Conservation (phyloP, 2,329 filamentous ascomycete genomes). For the Colletotrichum phormii region DNA sequence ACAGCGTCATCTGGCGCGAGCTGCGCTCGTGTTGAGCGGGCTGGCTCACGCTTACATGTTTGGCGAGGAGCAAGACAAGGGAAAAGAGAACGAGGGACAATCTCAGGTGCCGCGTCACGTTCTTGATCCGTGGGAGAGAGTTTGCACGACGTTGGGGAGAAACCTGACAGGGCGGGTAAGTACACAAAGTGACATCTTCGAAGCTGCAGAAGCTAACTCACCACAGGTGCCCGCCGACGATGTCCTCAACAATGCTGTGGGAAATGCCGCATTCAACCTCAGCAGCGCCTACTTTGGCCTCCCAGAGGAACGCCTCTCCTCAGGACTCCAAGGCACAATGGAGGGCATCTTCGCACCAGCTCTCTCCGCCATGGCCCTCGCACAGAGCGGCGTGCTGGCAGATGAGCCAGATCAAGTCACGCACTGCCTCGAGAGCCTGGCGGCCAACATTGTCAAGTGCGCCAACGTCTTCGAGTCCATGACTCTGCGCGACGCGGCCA, state of each 20-base stretch:
- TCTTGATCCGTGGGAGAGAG: conserved; percentile 16
- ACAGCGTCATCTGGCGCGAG: conserved; percentile 18
- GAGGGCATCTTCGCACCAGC: conserved; percentile 25
- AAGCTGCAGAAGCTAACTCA: neutral
- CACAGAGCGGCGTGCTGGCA: conserved; percentile 24
- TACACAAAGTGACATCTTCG: neutral
- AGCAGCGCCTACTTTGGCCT: conserved; percentile 28
- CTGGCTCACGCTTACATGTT: conserved; percentile 33
- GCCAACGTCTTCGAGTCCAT: conserved; percentile 27
- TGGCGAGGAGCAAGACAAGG: conserved; percentile 3
- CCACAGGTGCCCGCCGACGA: conserved; percentile 30
- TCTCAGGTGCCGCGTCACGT: conserved; percentile 18
- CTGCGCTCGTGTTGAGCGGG: conserved; percentile 24
- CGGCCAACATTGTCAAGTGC: conserved; percentile 20
- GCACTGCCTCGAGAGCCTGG: conserved; percentile 21
- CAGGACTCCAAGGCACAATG: conserved; percentile 29
- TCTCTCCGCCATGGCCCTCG: conserved; percentile 25
- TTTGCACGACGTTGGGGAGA: conserved; percentile 19
- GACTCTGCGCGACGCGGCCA: conserved; percentile 24
- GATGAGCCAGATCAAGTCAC: conserved; percentile 23
- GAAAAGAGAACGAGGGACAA: neutral
- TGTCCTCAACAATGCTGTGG: conserved; percentile 30
- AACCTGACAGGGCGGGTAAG: conserved; percentile 24
- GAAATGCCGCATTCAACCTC: conserved; percentile 14
- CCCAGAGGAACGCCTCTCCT: conserved; percentile 27